These are phyloP conservation scores for Vitis rupestris DNA, from an alignment of 164 flowering plant genomes.

Conservation along the genomic window DNA sequence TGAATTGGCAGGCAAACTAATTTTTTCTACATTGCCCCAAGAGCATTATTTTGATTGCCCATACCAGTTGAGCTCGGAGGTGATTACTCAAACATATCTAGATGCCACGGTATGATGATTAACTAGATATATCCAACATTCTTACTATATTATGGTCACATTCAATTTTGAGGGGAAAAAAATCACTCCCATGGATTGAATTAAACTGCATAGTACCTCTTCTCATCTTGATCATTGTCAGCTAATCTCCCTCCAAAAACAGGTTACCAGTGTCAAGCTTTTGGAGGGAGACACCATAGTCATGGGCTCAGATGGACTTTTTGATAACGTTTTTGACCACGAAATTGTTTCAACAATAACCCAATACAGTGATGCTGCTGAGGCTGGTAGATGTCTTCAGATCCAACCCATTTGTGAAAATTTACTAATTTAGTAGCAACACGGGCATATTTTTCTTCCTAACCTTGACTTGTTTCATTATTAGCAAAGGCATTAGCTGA, in stretches of 20 bases:
- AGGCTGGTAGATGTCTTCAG: slow-evolving; percentile 53
- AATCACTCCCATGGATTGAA: no score
- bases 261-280: slow-evolving; percentile 66
- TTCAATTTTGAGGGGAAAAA: no score
- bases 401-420: not conserved
- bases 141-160: no score
- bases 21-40: slow-evolving; percentile 75
- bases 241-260: slow-evolving; percentile 12
- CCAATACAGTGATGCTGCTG: slow-evolving; percentile 41
- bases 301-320: slow-evolving; percentile 95
- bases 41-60: slow-evolving; percentile 98
- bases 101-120: slow-evolving; percentile 68
- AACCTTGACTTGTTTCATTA: slow-evolving; percentile 18
- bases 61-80: slow-evolving; percentile 86
- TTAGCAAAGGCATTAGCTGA: slow-evolving; percentile 88
- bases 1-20: slow-evolving; percentile 47
- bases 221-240: not conserved
- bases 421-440: not conserved
- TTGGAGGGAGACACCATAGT: slow-evolving; percentile 70
- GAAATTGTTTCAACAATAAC: slow-evolving; percentile 61
- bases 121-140: no score
- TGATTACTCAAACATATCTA: slow-evolving; percentile 71
- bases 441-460: slow-evolving; percentile 9
- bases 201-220: not conserved
- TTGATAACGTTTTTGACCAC: slow-evolving; percentile 82